Base-by-base conservation (phyloP, 192 early-diverging fungal species). In the Linderina pennispora region DNA sequence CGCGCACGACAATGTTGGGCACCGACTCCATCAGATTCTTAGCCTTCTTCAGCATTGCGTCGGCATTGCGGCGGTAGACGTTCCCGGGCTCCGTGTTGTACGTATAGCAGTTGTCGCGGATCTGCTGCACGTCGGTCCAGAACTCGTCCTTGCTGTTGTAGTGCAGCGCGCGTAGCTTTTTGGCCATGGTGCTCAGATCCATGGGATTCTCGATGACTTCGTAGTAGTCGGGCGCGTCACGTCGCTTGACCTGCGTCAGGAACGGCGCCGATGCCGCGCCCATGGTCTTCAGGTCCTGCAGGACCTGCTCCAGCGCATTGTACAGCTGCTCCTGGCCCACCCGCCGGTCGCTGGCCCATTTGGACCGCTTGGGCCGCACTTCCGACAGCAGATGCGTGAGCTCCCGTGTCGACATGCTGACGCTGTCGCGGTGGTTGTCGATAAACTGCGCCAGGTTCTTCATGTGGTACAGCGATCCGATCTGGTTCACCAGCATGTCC, bases 191-290 rank as follows among this genome's bases (percentile, higher is more conserved):
- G 13, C 80, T 82, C 23, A 99, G 73, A 74, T 99, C 96, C 96
- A 99, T 99, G 4, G 96, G 96, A 6, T 85, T 61, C 59, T 82
- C 84, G 52, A 99, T 93, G 38, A 99, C 90, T 37, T 90, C 84
- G 63, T 82, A 87, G 56, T 98, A 98, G 67, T 94, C 86, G 0
- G 95, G 95, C 1, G 86, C 92, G 33, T 96, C 92, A 36, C 87
- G 80, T 45, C 88, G 84, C 55, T 78, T 81, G 19, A 98, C 95
- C 54, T 87, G 89, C 35, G 77, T 80, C 18, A 94, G 63, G 55
- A 98, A 98, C 3, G 93, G 92, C 9, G 62, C 53, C 0, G 88
- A 86, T 35, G 91, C 88, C 20, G 85, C 88, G 77, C 85, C 61
- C 62, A 89, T 86, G 39, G 80, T 75, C 53, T 87, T 88, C 11